Percentiles rank a stretch among this genome's conserved stretches.
These are phyloP conservation scores for Hericium rajendrae DNA, from an alignment of 768 basidiomycete species.

Conservation along the genomic window DNA sequence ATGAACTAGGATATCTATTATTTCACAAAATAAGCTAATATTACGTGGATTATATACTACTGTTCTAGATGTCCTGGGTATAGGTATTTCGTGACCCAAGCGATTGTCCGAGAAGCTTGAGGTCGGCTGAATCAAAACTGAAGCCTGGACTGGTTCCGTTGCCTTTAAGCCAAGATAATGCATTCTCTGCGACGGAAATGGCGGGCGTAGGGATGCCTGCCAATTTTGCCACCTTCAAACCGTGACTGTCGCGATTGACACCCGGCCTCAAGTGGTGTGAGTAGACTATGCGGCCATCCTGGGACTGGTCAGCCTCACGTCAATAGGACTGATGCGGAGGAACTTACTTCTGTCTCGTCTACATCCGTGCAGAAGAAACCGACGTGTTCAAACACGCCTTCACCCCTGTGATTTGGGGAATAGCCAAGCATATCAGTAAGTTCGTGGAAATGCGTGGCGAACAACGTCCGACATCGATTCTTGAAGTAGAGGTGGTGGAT, in stretches of 20 bases:
- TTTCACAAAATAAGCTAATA: constrained; percentile 1
- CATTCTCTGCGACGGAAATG: constrained; percentile 49
- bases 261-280: constrained; percentile 74
- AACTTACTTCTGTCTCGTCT: constrained; percentile 61
- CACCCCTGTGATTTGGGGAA: constrained; percentile 30
- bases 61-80: not conserved
- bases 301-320: not conserved
- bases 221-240: constrained; percentile 78
- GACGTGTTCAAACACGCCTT: constrained; percentile 47
- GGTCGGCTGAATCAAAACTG: not conserved
- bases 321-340: not conserved
- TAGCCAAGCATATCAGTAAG: constrained; percentile 77
- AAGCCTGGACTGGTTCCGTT: not conserved
- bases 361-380: constrained; percentile 88
- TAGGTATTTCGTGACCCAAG: not conserved
- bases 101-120: constrained; percentile 10
- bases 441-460: constrained; percentile 99
- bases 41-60: constrained; percentile 5
- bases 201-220: constrained; percentile 71
- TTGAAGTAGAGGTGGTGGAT: constrained; percentile 69
- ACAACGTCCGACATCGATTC: constrained; percentile 76
- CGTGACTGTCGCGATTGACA: constrained; percentile 86
- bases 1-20: constrained; percentile 21
- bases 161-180: constrained; percentile 32
- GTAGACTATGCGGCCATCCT: constrained; percentile 79